Evolutionary conservation across 2,329 filamentous ascomycete genomes (phyloP), one percentile per base, ranked within the genome.

Genomic region (Alternaria sp.): DNA sequence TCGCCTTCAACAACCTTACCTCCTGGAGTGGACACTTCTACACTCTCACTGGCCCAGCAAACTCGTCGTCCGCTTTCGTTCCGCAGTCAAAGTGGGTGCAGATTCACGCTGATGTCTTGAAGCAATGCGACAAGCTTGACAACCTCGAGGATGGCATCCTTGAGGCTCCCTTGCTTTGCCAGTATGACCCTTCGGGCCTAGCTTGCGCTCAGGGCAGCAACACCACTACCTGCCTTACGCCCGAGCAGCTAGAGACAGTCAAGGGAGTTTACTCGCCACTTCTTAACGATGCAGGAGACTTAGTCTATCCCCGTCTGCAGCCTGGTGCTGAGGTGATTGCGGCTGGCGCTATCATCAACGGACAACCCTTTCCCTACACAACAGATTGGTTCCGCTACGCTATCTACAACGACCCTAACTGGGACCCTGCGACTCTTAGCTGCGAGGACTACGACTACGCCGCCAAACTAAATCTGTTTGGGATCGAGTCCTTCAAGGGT

Each of bases 231-330:
- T 86, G 84, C 68, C 78, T 87, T 43, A 85, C 79, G 1, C 61
- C 72, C 11, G 73, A 73, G 0, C 84, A 87, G 71, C 78, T 82
- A 45, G 65, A 77, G 8, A 83, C 81, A 0, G 83, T 86, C 14
- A 75, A 80, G 43, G 67, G 79, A 2, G 77, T 84, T 15, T 84
- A 82, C 70, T 74, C 75, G 12, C 81, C 82, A 43, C 79, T 85
- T 30, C 77, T 80, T 65, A 77, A 81, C 59, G 75, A 74, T 6
- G 72, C 82, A 41, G 84, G 84, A 47, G 75, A 78, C 5, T 72
- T 87, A 2, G 78, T 86, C 15, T 87, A 83, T 70, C 85, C 85
- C 2, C 78, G 82, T n/a, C 81, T 87, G 71, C 81, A 85, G 54
- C 84, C 83, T 7, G 85, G 85, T 15, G 79, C 80, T 14, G 83